Conservation (phyloP, 371 early-diverging fungal species). For the Mucor irregularis region DNA sequence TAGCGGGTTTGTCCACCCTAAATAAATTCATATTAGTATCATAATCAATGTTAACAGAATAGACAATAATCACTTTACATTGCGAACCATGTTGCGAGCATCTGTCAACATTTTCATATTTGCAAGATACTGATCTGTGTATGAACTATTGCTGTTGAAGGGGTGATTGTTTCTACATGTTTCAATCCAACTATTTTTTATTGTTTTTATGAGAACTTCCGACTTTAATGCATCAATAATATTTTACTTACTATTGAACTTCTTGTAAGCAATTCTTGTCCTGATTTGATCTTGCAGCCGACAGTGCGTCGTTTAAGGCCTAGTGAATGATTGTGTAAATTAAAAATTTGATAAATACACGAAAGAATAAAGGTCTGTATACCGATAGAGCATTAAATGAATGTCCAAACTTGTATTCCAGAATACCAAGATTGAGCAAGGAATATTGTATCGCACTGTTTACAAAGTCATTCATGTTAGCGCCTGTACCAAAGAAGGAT, state of each 20-base stretch:
- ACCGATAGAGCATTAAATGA: conserved; percentile 30
- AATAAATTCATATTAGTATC: background rate
- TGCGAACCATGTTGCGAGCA: conserved; percentile 8
- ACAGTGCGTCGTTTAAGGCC: conserved; percentile 40
- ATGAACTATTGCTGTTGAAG: conserved; percentile 1
- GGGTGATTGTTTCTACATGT: conserved; percentile 14
- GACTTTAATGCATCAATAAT: too few species aligned
- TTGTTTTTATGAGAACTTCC: too few species aligned
- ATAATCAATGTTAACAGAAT: background rate
- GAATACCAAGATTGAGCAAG: conserved; percentile 34
- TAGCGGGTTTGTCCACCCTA: conserved; percentile 22
- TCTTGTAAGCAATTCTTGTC: conserved; percentile 41
- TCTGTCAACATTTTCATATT: conserved; percentile 4
- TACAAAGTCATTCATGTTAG: background rate
- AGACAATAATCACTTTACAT: background rate
- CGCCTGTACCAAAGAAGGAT: too few species aligned
- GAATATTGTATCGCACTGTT: conserved; percentile 40
- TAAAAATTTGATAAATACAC: background rate
- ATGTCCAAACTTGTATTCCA: conserved; percentile 46
- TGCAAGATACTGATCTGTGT: conserved; percentile 7
- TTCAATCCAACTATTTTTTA: conserved; percentile 18
- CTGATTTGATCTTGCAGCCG: conserved; percentile 34
- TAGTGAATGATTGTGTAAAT: background rate
- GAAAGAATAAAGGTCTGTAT: background rate
- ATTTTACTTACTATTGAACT: conserved; percentile 30